These are phyloP conservation scores for Aspergillus tubingensis DNA, from an alignment of 2,329 filamentous ascomycete genomes.

Conservation along the genomic window DNA sequence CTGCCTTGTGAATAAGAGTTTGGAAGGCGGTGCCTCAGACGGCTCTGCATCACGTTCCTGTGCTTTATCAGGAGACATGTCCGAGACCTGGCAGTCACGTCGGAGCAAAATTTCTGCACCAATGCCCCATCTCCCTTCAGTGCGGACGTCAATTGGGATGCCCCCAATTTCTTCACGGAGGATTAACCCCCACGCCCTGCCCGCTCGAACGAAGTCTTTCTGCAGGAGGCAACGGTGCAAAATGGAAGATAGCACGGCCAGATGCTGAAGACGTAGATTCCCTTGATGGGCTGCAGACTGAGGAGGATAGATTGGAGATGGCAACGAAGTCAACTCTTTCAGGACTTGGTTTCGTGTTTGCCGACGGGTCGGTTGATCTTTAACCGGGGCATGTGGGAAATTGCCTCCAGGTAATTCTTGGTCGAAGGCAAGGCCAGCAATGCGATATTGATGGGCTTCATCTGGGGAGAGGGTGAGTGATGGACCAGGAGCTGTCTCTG, in stretches of 20 bases:
- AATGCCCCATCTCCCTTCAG: constrained; percentile 74
- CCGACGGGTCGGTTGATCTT: constrained; percentile 12
- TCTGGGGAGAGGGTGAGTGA: constrained; percentile 40
- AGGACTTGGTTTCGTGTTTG: constrained; percentile 24
- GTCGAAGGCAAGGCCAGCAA: constrained; percentile 43
- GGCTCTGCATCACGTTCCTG: constrained; percentile 1
- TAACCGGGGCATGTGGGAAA: constrained; percentile 44
- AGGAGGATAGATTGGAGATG: constrained; percentile 38
- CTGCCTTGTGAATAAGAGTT: constrained; percentile 44
- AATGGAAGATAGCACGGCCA: constrained; percentile 67
- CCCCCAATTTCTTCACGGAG: constrained; percentile 63
- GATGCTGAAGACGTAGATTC: constrained; percentile 54
- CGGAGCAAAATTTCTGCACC: constrained; percentile 82
- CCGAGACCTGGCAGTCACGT: constrained; percentile 34
- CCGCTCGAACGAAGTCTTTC: constrained; percentile 70
- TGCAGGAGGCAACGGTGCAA: constrained; percentile 72
- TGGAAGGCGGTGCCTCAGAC: constrained; percentile 9
- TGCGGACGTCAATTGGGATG: constrained; percentile 66
- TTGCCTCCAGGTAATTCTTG: constrained; percentile 41
- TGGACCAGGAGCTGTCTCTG: constrained; percentile 24
- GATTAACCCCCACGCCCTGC: constrained; percentile 73
- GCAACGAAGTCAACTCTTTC: constrained; percentile 32
- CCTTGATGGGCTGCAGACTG: constrained; percentile 34
- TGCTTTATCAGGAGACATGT: constrained; percentile 8
- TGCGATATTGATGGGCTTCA: constrained; percentile 46